Base-by-base conservation (phyloP, 768 basidiomycete species). In the Dacryopinax spathularia region DNA sequence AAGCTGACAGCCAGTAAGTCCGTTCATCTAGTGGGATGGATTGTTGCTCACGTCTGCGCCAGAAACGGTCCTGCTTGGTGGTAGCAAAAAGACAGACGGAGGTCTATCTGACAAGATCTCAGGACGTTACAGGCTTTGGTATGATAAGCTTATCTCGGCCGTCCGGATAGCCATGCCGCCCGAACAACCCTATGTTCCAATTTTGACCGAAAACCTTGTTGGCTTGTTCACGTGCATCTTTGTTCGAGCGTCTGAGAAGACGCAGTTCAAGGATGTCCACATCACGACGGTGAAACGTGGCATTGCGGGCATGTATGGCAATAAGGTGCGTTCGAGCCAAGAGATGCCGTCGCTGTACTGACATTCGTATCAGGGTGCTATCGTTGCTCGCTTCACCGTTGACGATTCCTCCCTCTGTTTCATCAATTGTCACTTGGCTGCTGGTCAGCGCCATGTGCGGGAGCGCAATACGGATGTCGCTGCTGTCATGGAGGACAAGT, bases 401-500 rank as follows among this genome's bases (percentile, higher is more conserved):
- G 92, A 92, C 65, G 92, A 97, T 72, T 88, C 93, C 1, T 94
- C 91, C 0, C 72, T 97, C 15, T 98, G 95, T 74, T 88, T 96
- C 70, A 84, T 98, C 76, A 99, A 99, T 75, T 92, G 89, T 67
- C 95, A 99, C 78, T 81, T 99, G 65, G 95, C 94, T n/a, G 91
- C 91, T 5, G 95, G 95, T 1, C 94, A 97, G 70, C 81, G 82
- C 63, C 87, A 88, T 60, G 81, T 88, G 18, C 81, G 88, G 1
- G 80, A 88, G 65, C 81, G 95, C 18, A 96, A 96, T 68, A 84
- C 86, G 1, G 95, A 99, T 73, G 77, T 93, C 12, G 86, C 88
- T 5, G 87, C 85, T 0, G 88, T 98, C 64, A 74, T 97, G 65
- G 95, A 98, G 69, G 87, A 89, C 65, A 85, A 85, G 62, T 73